Conservation (phyloP, 2,329 filamentous ascomycete species). For the Penicillium sp. region DNA sequence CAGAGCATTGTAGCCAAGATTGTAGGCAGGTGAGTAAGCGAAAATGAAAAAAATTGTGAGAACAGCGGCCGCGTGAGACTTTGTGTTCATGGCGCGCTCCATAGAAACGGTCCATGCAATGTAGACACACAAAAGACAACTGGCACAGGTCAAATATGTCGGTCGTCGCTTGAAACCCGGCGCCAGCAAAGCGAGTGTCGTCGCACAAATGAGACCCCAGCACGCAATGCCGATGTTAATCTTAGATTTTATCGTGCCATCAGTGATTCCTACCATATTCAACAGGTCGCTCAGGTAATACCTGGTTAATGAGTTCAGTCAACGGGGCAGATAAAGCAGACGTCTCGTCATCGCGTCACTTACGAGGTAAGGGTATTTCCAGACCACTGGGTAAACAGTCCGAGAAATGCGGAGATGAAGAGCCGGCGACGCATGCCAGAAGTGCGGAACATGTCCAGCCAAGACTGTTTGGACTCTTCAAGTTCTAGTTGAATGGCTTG, state of each 20-base stretch:
- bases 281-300: conserved; percentile 25
- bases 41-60: conserved; percentile 55
- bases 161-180: conserved; percentile 41
- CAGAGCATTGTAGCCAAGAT: conserved; percentile 61
- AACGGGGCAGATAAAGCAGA: not conserved
- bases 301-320: conserved; percentile 22
- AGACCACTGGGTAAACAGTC: conserved; percentile 39
- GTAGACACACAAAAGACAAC: conserved; percentile 49
- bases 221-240: conserved; percentile 27
- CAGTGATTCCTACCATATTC: conserved; percentile 36
- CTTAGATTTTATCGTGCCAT: conserved; percentile 29
- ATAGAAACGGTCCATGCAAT: conserved; percentile 51
- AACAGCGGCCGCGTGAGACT: conserved; percentile 35
- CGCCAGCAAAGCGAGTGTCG: conserved; percentile 35
- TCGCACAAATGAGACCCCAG: conserved; percentile 39
- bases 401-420: conserved; percentile 25
- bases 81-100: conserved; percentile 29
- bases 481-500: conserved; percentile 52
- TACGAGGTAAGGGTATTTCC: conserved; percentile 31
- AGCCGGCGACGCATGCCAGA: conserved; percentile 29
- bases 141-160: conserved; percentile 46
- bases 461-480: conserved; percentile 33
- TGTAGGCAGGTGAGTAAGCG: conserved; percentile 55
- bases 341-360: not conserved
- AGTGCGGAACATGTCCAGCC: conserved; percentile 26